These are phyloP conservation scores for Zymoseptoria pseudotritici DNA, from an alignment of 2,329 filamentous ascomycete species.

Conservation along the genomic window DNA sequence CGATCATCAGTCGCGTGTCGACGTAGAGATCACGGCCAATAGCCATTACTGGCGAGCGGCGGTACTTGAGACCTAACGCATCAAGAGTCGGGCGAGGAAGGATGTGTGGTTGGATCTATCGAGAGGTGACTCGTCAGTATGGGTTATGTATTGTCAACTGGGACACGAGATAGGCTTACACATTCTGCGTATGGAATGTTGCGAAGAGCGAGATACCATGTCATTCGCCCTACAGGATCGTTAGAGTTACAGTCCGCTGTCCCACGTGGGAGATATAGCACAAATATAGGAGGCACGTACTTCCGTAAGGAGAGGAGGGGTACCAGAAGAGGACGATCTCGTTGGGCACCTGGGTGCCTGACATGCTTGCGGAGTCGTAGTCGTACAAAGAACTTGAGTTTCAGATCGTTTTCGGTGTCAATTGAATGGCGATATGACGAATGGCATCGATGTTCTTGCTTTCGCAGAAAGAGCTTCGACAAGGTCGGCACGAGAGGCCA, in stretches of 20 bases:
- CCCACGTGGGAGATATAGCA: neutral
- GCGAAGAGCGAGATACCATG: conserved; percentile 62
- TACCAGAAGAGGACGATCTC: neutral
- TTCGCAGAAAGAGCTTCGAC: neutral
- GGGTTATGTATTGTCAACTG: neutral
- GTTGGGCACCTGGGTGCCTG: neutral
- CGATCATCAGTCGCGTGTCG: conserved; percentile 62
- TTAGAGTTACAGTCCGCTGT: neutral
- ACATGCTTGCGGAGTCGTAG: neutral
- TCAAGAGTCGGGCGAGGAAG: conserved; percentile 60
- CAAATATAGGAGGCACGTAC: neutral
- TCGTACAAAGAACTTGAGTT: neutral
- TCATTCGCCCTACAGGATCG: conserved; percentile 42
- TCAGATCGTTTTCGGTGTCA: neutral
- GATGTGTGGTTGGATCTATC: conserved; percentile 53
- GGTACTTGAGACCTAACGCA: conserved; percentile 56
- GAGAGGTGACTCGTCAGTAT: conserved; percentile 2
- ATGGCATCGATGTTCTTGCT: neutral
- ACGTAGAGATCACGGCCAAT: conserved; percentile 62
- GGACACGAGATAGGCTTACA: conserved; percentile 38
- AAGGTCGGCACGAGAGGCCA: neutral
- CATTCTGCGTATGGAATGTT: conserved; percentile 61
- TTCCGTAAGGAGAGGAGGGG: neutral
- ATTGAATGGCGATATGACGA: neutral
- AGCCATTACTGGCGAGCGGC: conserved; percentile 61